Evolutionary conservation across 1,139 yeast genomes (phyloP).

Genomic region (Casaregolazyma suthepensis): DNA sequence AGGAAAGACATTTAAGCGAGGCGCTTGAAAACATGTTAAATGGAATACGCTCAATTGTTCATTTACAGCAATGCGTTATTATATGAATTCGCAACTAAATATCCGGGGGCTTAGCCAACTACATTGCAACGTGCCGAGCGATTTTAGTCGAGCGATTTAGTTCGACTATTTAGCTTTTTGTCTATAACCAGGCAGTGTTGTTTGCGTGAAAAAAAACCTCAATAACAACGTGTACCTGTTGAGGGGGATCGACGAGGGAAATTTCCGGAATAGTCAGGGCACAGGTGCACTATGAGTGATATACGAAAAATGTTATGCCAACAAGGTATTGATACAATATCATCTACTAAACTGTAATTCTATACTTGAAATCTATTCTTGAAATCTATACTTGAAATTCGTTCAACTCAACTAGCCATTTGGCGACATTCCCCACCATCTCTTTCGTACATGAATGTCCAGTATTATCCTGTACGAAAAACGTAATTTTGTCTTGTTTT

Average conservation of each 20-base stretch:
- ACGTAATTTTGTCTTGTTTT: slow-evolving; percentile 1
- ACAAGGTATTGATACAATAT: no score
- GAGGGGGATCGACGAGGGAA: background rate
- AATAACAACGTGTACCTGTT: background rate
- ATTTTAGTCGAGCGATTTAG: background rate
- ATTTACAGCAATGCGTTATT: background rate
- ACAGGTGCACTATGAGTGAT: no score
- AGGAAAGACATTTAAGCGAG: background rate
- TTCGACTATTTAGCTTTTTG: background rate
- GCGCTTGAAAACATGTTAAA: background rate
- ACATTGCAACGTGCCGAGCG: background rate
- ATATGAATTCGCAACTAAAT: background rate
- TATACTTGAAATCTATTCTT: no score
- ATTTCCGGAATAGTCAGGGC: background rate
- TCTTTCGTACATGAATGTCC: slow-evolving; percentile 18
- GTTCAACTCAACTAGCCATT: slow-evolving; percentile 11
- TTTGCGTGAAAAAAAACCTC: background rate
- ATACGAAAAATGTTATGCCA: no score
- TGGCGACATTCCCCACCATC: slow-evolving; percentile 12
- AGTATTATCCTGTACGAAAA: slow-evolving; percentile 15
- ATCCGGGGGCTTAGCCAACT: background rate
- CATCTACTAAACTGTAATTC: background rate
- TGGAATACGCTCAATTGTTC: background rate
- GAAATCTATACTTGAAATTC: background rate
- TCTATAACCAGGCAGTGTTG: background rate